Evolutionary conservation across 2,329 filamentous ascomycete species (phyloP).

Genomic region (Cercospora janseana): DNA sequence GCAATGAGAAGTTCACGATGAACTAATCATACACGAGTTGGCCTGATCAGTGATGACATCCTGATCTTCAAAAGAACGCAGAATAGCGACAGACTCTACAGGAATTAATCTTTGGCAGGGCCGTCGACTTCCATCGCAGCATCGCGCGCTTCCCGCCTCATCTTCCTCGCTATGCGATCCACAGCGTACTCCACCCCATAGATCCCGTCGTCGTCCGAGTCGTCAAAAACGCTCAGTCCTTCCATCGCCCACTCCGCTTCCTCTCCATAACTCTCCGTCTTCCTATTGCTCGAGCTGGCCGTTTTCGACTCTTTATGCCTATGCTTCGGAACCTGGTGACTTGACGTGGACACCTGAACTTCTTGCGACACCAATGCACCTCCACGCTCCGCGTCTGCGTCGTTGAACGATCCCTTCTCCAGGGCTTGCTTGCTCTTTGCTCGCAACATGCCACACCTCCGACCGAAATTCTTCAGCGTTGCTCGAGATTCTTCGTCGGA

Average conservation of each 20-base stretch:
- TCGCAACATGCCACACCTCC: conserved; percentile 1
- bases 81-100: no score
- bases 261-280: not conserved
- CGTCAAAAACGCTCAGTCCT: conserved; percentile 7
- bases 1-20: conserved; percentile 6
- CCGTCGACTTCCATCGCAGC: not conserved
- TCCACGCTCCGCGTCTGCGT: not conserved
- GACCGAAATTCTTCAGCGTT: conserved; percentile 4
- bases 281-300: not conserved
- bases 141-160: conserved; percentile 4
- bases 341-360: no score
- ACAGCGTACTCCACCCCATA: not conserved
- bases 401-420: not conserved
- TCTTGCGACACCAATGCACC: no score
- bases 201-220: conserved; percentile 5
- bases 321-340: no score
- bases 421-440: not conserved
- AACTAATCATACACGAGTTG: not conserved
- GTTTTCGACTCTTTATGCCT: no score
- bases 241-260: conserved; percentile 8
- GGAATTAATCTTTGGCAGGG: no score
- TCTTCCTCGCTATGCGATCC: not conserved
- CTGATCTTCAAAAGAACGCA: no score
- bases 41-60: no score
- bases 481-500: not conserved